Conservation (phyloP, 1,284 basidiomycete species). For the Clitocybe nebularis region DNA sequence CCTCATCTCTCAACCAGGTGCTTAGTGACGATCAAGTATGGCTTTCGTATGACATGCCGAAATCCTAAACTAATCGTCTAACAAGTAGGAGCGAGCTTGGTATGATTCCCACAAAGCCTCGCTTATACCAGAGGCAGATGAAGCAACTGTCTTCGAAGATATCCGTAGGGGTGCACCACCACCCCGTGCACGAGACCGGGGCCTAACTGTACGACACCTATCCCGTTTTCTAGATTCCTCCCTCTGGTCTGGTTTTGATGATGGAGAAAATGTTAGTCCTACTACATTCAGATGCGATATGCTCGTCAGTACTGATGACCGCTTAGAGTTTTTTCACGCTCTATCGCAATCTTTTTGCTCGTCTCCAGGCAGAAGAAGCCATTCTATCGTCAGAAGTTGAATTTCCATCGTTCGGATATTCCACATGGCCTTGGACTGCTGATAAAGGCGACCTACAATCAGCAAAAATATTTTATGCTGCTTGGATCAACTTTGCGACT, state of each 20-base stretch:
- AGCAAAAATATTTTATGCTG: slow-evolving; percentile 78
- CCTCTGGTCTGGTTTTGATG: slow-evolving; percentile 70
- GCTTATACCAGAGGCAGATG: slow-evolving; percentile 81
- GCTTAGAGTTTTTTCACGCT: slow-evolving; percentile 86
- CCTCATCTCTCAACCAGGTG: slow-evolving; percentile 43
- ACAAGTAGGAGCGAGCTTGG: slow-evolving; percentile 91
- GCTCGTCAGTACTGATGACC: slow-evolving; percentile 2
- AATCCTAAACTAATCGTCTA: slow-evolving; percentile 16
- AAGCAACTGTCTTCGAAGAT: slow-evolving; percentile 79
- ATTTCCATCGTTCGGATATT: slow-evolving; percentile 84
- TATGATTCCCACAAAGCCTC: slow-evolving; percentile 94
- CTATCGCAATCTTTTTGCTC: slow-evolving; percentile 85
- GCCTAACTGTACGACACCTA: slow-evolving; percentile 78
- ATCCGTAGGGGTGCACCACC: slow-evolving; percentile 71
- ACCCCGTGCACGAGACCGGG: slow-evolving; percentile 71
- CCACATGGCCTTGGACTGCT: slow-evolving; percentile 69
- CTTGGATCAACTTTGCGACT: slow-evolving; percentile 87
- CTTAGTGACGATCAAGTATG: slow-evolving; percentile 89
- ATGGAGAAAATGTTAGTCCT: slow-evolving; percentile 59
- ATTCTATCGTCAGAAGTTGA: slow-evolving; percentile 48
- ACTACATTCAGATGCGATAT: background rate
- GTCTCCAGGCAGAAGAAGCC: slow-evolving; percentile 82
- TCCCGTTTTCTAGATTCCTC: slow-evolving; percentile 83
- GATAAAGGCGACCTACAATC: slow-evolving; percentile 38
- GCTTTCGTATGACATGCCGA: slow-evolving; percentile 3